Conservation (phyloP, 2,329 filamentous ascomycete species). For the Zasmidium citrigriseum region DNA sequence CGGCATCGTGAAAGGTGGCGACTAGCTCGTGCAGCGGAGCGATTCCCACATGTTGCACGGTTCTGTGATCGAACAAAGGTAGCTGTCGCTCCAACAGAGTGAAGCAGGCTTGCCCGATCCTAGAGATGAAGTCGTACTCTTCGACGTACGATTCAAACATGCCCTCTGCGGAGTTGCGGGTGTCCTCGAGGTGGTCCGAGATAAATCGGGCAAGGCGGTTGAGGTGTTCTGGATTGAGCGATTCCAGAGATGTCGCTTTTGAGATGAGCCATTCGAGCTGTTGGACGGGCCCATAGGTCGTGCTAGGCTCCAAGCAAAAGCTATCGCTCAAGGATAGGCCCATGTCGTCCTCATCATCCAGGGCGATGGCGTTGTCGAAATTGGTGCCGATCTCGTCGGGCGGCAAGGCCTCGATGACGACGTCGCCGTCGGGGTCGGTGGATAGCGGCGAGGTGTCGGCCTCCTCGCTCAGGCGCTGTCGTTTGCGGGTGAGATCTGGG, state of each 20-base stretch:
- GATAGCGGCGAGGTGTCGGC: slow-evolving; percentile 26
- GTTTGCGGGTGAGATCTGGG: slow-evolving; percentile 48
- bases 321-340: slow-evolving; percentile 17
- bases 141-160: slow-evolving; percentile 18
- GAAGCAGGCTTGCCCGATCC: slow-evolving; percentile 1
- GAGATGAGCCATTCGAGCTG: slow-evolving; percentile 15
- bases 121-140: slow-evolving; percentile 23
- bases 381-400: slow-evolving; percentile 42
- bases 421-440: slow-evolving; percentile 20
- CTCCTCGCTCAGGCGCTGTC: slow-evolving; percentile 45
- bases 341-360: slow-evolving; percentile 36
- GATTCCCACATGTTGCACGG: not conserved
- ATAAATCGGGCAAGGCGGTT: slow-evolving; percentile 25
- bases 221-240: too few relatives aligned
- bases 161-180: slow-evolving; percentile 22
- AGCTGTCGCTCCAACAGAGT: not conserved
- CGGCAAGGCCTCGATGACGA: slow-evolving; percentile 32
- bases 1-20: slow-evolving; percentile 8
- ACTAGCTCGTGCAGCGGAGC: not conserved
- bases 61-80: slow-evolving; percentile 5
- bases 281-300: not conserved
- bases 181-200: slow-evolving; percentile 17
- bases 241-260: too few relatives aligned
- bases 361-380: slow-evolving; percentile 40
- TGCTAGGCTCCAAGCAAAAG: slow-evolving; percentile 11